These are phyloP conservation scores for Fusarium robinianum DNA, from an alignment of 2,329 filamentous ascomycete genomes.

Conservation along the genomic window DNA sequence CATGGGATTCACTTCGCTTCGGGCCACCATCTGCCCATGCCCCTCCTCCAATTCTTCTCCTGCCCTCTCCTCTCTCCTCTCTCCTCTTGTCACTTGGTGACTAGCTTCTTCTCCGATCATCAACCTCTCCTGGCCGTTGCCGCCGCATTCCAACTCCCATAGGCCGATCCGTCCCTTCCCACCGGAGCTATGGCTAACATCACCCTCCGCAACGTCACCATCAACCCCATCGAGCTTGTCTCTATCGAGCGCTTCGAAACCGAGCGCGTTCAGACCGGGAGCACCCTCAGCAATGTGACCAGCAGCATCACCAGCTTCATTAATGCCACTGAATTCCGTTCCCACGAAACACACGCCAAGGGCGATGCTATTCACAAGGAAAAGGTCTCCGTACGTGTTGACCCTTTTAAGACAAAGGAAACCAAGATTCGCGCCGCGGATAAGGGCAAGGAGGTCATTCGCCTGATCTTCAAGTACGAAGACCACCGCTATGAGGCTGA, in stretches of 20 bases:
- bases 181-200: constrained; percentile 55
- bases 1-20: background rate
- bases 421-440: constrained; percentile 62
- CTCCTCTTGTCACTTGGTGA: constrained; percentile 3
- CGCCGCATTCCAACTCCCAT: background rate
- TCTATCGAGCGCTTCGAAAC: constrained; percentile 73
- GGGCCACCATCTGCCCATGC: background rate
- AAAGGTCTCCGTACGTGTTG: constrained; percentile 65
- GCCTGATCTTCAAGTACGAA: constrained; percentile 72
- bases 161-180: background rate
- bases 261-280: constrained; percentile 46
- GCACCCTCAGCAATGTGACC: constrained; percentile 52
- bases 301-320: constrained; percentile 50
- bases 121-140: background rate
- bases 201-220: constrained; percentile 81
- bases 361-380: constrained; percentile 64
- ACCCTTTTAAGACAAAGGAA: constrained; percentile 67
- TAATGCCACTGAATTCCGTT: constrained; percentile 45
- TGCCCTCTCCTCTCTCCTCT: background rate
- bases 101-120: background rate
- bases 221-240: constrained; percentile 72
- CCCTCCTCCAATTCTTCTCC: constrained; percentile 1
- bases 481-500: constrained; percentile 68
- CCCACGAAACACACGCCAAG: constrained; percentile 48
- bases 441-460: constrained; percentile 67